A percentile compares a stretch with the other conserved stretches of the same genome.
phyloP scores from a whole-genome alignment of 495 filamentous ascomycete species.

The Xylaria acuta region DNA sequence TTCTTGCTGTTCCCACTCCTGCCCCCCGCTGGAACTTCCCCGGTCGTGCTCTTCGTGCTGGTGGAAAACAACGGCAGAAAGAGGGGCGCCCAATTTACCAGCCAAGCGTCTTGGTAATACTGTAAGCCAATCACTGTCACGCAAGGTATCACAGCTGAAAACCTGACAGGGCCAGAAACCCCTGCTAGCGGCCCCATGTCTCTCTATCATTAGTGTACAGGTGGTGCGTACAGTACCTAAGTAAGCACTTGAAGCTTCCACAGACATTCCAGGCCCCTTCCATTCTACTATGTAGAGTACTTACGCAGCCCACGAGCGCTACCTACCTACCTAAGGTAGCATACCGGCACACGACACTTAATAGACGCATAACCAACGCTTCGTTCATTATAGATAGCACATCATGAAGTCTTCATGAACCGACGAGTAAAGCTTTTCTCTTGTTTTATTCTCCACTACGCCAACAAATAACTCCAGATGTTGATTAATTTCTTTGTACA shows the following conservation, averaged over 20 bases:
- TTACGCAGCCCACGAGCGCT: background rate
- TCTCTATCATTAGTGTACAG: background rate
- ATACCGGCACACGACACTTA: constrained; percentile 1
- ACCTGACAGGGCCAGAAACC: background rate
- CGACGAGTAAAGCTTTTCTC: background rate
- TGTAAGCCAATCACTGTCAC: constrained; percentile 30
- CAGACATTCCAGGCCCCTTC: constrained; percentile 7
- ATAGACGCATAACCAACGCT: background rate
- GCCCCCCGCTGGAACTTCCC: constrained; percentile 11
- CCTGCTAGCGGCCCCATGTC: background rate
- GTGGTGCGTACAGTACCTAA: no score
- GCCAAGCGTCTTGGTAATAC: background rate
- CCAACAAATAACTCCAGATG: background rate
- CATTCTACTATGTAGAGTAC: no score
- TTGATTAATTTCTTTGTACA: constrained; percentile 5
- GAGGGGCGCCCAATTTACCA: constrained; percentile 8
- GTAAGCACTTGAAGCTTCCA: constrained; percentile 5
- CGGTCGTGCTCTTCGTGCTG: constrained; percentile 8
- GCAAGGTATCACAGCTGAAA: constrained; percentile 28
- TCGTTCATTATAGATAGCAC: background rate
- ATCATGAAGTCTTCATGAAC: background rate
- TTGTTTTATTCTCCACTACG: background rate
- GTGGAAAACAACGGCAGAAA: constrained; percentile 3
- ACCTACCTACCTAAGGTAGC: no score
- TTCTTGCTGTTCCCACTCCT: no score